phyloP scores from a whole-genome alignment of 2,329 filamentous ascomycete genomes.

The Pseudocercospora ulei region DNA sequence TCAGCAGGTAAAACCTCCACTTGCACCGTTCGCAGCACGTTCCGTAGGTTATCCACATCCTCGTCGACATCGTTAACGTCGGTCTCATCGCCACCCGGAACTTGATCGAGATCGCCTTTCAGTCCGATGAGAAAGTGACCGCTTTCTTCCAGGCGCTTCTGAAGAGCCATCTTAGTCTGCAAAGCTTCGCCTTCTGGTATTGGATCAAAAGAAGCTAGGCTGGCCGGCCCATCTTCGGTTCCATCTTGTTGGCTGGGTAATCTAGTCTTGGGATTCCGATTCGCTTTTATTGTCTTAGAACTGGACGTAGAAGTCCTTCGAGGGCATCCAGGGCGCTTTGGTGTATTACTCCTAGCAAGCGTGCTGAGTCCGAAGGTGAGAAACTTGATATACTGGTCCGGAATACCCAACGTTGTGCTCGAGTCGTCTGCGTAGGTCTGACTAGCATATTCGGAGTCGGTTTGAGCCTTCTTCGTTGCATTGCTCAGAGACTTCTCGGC shows the following conservation, averaged over 20 bases:
- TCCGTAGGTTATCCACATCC: constrained; percentile 40
- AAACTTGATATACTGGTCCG: constrained; percentile 45
- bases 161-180: constrained; percentile 53
- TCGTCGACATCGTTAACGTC: constrained; percentile 26
- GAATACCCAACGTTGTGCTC: constrained; percentile 37
- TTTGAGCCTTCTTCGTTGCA: constrained; percentile 35
- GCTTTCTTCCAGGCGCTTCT: constrained; percentile 39
- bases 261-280: constrained; percentile 11
- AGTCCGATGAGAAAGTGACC: constrained; percentile 60
- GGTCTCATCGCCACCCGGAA: constrained; percentile 38
- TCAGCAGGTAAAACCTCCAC: constrained; percentile 42
- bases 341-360: constrained; percentile 23
- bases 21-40: constrained; percentile 55
- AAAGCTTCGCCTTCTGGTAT: constrained; percentile 40
- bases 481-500: constrained; percentile 39
- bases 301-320: constrained; percentile 25
- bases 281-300: constrained; percentile 22
- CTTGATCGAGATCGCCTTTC: constrained; percentile 52
- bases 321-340: constrained; percentile 21
- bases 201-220: constrained; percentile 30
- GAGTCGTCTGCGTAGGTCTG: constrained; percentile 18
- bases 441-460: constrained; percentile 19
- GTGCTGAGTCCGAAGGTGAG: constrained; percentile 42
- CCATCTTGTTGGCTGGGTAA: constrained; percentile 10
- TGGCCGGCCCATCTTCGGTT: constrained; percentile 15